Percentiles rank a stretch among this genome's conserved stretches.
Evolutionary conservation across 2,329 filamentous ascomycete species (phyloP).

Genomic region (Anisogramma anomala): DNA sequence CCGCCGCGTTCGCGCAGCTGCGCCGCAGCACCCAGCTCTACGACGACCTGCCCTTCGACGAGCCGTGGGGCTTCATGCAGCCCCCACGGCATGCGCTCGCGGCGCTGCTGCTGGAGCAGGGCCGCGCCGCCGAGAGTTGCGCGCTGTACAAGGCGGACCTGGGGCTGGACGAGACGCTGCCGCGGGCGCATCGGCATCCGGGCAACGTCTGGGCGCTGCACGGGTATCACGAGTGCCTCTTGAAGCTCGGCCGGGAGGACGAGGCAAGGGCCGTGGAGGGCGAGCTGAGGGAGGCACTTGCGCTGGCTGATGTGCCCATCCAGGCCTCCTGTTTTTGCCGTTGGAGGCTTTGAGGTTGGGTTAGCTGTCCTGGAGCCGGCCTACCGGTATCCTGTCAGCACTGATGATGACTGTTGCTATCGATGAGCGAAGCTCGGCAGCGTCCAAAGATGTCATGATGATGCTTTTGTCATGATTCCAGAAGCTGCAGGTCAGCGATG

Average conservation of each 20-base stretch:
- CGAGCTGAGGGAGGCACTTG: conserved; percentile 40
- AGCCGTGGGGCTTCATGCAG: conserved; percentile 75
- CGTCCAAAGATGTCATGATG: no score
- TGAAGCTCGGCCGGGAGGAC: conserved; percentile 35
- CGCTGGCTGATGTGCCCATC: conserved; percentile 48
- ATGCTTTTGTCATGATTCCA: no score
- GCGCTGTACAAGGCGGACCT: conserved; percentile 50
- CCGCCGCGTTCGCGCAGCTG: conserved; percentile 47
- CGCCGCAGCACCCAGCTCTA: conserved; percentile 46
- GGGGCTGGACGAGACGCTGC: conserved; percentile 46
- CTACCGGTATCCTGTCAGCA: no score
- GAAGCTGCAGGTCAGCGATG: no score
- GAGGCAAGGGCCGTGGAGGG: conserved; percentile 28
- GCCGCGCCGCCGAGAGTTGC: conserved; percentile 42
- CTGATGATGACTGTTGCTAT: no score
- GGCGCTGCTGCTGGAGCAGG: conserved; percentile 57
- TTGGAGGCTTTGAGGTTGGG: conserved; percentile 6
- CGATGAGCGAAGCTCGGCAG: no score
- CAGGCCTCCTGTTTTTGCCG: conserved; percentile 45
- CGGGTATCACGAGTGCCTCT: conserved; percentile 59
- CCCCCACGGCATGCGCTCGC: conserved; percentile 60
- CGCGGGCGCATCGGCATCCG: conserved; percentile 53
- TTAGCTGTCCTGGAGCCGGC: no score
- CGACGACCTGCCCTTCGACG: conserved; percentile 55
- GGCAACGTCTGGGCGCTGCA: conserved; percentile 68